These are phyloP conservation scores for Penicillium brasilianum DNA, from an alignment of 2,329 filamentous ascomycete species.

Conservation along the genomic window DNA sequence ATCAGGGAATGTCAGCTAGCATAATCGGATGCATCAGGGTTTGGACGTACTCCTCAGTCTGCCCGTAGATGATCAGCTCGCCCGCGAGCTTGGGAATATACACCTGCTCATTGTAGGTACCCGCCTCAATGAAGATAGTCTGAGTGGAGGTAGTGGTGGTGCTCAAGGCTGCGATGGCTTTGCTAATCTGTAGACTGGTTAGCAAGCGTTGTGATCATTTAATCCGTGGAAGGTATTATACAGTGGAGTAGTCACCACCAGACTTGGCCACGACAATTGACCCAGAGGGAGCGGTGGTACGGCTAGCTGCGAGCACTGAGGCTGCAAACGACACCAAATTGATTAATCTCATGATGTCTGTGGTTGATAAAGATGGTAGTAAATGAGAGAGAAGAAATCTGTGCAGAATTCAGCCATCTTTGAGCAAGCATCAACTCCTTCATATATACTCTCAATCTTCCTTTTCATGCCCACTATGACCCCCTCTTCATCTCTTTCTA, in stretches of 20 bases:
- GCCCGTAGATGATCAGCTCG: conserved; percentile 63
- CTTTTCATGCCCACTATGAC: neutral
- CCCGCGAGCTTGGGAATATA: conserved; percentile 56
- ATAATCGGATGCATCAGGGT: conserved; percentile 40
- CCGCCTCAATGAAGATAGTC: conserved; percentile 66
- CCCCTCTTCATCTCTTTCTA: conserved; percentile 1
- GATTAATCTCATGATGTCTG: conserved; percentile 17
- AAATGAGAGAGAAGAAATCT: neutral
- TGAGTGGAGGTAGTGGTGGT: conserved; percentile 56
- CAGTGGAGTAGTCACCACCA: conserved; percentile 30
- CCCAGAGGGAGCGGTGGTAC: conserved; percentile 31
- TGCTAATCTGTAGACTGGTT: conserved; percentile 26
- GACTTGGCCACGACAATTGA: conserved; percentile 34
- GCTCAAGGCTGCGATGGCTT: conserved; percentile 64
- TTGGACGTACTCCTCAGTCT: conserved; percentile 51
- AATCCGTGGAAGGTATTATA: conserved; percentile 4
- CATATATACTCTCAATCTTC: neutral
- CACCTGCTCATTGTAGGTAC: conserved; percentile 67
- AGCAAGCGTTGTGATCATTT: neutral
- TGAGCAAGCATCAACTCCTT: neutral
- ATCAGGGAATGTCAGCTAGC: neutral
- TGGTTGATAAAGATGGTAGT: neutral
- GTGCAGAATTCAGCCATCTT: neutral
- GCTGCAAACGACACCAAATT: conserved; percentile 19
- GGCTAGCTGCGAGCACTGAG: conserved; percentile 30